Evolutionary conservation across 805 yeast species (phyloP), one percentile per base, ranked within the genome.

Genomic region (Monosporozyma siamensis): DNA sequence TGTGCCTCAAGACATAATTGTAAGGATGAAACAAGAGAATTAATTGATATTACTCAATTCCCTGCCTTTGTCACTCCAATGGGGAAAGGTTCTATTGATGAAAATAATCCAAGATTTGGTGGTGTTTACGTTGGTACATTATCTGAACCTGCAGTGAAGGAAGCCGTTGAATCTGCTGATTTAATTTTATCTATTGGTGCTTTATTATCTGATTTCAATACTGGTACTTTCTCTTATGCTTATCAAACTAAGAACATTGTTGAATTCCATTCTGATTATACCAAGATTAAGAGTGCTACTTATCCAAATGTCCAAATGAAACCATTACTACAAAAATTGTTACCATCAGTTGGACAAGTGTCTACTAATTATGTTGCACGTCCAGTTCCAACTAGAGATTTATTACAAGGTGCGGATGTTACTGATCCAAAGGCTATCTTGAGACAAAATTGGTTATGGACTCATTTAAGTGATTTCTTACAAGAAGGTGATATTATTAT

Each of bases 61-160:
- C 42, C 42, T 15, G 37, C 42, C 4, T 39, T 39, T 20, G 18
- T 17, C 12, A 39, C 42, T 17, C 42, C 42, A 39, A 39, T 39
- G 42, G 42, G 42, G 30, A 39, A 39, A 32, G 42, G 42, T 17
- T 29, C 42, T 15, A 31, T 39, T 25, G 26, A 39, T 24, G 42
- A 39, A 24, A 4, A 23, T 17, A 36, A 39, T 34, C 36, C 35
- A 39, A 39, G 42, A 39, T 39, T n/a, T 18, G 42, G 42, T 22
- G 42, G 42, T 39, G 29, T 39, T 18, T 39, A 39, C 24, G 42
- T 39, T 11, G 42, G 42, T 39, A 39, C 42, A 23, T 31, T 39
- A 31, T 39, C 42, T 31, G 12, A 14, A n/a, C 42, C 42, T n/a
- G 42, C 14, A 6, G 42, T 39, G 7, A 39, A 39, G 24, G 6